phyloP scores from a whole-genome alignment of 805 yeast species.

The Lipomyces kockii region DNA sequence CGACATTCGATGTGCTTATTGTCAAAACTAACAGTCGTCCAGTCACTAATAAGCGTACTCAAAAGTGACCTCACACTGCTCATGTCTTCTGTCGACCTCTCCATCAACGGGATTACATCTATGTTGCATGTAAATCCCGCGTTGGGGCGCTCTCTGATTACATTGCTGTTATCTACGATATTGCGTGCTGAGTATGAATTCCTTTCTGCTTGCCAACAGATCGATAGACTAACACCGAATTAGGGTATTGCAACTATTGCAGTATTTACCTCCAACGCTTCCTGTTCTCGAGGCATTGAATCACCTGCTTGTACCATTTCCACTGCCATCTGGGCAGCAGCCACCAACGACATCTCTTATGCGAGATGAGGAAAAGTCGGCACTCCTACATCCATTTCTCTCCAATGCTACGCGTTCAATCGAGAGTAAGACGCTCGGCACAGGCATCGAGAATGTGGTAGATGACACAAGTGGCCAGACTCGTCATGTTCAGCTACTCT shows the following conservation, averaged over 20 bases:
- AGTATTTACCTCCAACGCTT: slow-evolving; percentile 28
- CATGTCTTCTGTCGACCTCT: slow-evolving; percentile 24
- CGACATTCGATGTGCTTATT: not conserved
- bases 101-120: slow-evolving; percentile 22
- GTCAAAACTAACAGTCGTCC: not conserved
- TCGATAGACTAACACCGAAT: not conserved
- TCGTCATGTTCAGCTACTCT: slow-evolving; percentile 30
- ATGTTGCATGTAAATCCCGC: slow-evolving; percentile 23
- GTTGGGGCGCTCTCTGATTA: slow-evolving; percentile 25
- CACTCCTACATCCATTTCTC: slow-evolving; percentile 26
- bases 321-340: not conserved
- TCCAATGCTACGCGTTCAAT: slow-evolving; percentile 28
- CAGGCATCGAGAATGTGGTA: not conserved
- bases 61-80: slow-evolving; percentile 17
- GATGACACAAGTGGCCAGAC: slow-evolving; percentile 9
- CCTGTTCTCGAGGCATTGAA: slow-evolving; percentile 29
- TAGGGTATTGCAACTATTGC: slow-evolving; percentile 28
- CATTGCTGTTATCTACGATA: slow-evolving; percentile 20
- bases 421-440: slow-evolving; percentile 9
- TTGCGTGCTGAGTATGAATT: slow-evolving; percentile 21
- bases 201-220: not conserved
- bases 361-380: slow-evolving; percentile 28
- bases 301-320: slow-evolving; percentile 9
- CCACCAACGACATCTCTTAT: not conserved
- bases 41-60: slow-evolving; percentile 16